Base-by-base conservation (phyloP, 169 alveolate species). In the Neospora caninum region DNA sequence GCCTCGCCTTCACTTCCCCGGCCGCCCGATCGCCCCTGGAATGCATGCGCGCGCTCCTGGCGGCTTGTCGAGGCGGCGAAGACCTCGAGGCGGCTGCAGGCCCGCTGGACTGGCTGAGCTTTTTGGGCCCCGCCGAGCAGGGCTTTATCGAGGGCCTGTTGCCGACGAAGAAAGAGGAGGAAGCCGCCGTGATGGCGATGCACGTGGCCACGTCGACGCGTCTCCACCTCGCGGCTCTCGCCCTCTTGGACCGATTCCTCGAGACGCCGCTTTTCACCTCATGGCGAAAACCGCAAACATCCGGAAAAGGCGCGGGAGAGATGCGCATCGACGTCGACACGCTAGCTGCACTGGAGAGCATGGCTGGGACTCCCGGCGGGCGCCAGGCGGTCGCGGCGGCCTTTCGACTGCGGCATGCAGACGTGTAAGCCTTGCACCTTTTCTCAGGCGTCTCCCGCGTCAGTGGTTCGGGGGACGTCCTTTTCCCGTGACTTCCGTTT, bases 301-400 rank as follows among this genome's bases (percentile, higher is more conserved):
- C 67, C 34, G 89, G 58, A 20, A 67, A 42, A 41, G 89, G 7
- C 10, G 67, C 38, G 41, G 89, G 29, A 13, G 69, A 43, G 22
- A 36, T 36, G 0, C 7, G 4, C 67, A 29, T 82, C 64, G 89
- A 82, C 25, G 89, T 82, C n/a, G 53, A 13, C 13, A 67, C 4
- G 10, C 69, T 82, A 10, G 54, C 31, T 1, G 89, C 89, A 0
- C 89, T 82, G 25, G 64, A 39, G 27, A 16, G 69, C 6, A 13
- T 82, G 34, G 64, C 89, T 0, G 41, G 64, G 2, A 25, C 41
- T 0, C 89, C 89, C 0, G 89, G 69, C 0, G 89, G 89, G 20
- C n/a, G 89, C 13, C 69, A 82, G 20, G 89, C 89, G 25, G 69
- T 82, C 25, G 89, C 89, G 18, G 89, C 89, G 38, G 67, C 64